Conservation (phyloP, 768 basidiomycete species). For the Lactarius tabidus region DNA sequence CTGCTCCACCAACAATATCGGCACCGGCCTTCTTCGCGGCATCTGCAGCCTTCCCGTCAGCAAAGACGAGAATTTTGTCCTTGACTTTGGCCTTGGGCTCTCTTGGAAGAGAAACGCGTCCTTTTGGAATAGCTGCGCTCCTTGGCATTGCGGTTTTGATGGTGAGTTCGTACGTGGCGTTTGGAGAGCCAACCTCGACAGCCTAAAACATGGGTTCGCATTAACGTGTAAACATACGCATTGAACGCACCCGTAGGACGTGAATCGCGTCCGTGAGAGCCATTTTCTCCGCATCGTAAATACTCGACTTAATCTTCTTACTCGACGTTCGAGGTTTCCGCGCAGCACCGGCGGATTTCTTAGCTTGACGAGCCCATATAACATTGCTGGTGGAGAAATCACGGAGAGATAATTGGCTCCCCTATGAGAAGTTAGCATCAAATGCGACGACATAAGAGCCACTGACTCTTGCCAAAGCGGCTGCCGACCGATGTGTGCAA, state of each 20-base stretch:
- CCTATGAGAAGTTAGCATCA: constrained; percentile 7
- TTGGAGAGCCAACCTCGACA: constrained; percentile 74
- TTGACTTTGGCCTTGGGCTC: constrained; percentile 69
- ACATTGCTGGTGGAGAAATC: constrained; percentile 51
- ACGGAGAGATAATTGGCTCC: constrained; percentile 30
- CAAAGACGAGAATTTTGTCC: constrained; percentile 89
- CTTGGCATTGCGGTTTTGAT: constrained; percentile 76
- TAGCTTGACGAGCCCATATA: constrained; percentile 47
- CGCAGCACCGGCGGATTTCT: constrained; percentile 56
- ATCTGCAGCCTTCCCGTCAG: constrained; percentile 76
- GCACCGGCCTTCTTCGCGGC: constrained; percentile 87
- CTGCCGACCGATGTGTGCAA: not conserved
- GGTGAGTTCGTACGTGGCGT: constrained; percentile 73
- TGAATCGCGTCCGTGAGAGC: constrained; percentile 60
- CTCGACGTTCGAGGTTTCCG: constrained; percentile 51
- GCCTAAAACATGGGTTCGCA: constrained; percentile 45
- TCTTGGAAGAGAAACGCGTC: constrained; percentile 79
- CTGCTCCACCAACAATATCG: constrained; percentile 84
- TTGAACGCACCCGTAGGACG: constrained; percentile 46
- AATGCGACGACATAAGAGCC: not conserved
- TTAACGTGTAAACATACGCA: constrained; percentile 34
- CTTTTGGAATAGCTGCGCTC: constrained; percentile 82
- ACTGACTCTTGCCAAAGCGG: constrained; percentile 1
- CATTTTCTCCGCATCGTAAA: constrained; percentile 64
- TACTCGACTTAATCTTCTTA: constrained; percentile 47